Percentiles rank a stretch among this genome's conserved stretches.
phyloP scores from a whole-genome alignment of 768 basidiomycete genomes.

The Lactarius sanguifluus region DNA sequence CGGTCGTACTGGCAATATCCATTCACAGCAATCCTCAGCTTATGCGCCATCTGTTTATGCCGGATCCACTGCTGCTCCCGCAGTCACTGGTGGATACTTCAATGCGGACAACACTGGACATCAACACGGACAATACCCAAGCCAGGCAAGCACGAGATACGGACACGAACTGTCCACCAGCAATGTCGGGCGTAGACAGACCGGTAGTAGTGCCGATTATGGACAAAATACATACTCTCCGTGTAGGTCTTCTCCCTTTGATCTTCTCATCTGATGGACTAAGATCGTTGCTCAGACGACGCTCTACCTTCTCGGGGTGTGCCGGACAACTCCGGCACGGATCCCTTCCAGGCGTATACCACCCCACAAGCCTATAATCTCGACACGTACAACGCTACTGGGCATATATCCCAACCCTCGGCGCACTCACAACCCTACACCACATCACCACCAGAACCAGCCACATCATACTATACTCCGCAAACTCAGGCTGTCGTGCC shows the following conservation, averaged over 20 bases:
- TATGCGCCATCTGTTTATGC: conserved; percentile 43
- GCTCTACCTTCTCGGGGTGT: conserved; percentile 50
- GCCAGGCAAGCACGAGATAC: conserved; percentile 30
- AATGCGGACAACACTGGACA: conserved; percentile 28
- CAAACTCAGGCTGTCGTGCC: conserved; percentile 6
- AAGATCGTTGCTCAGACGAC: conserved; percentile 46
- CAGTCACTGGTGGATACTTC: conserved; percentile 10
- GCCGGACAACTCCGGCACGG: conserved; percentile 42
- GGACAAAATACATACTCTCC: conserved; percentile 59
- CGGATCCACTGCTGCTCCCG: conserved; percentile 28
- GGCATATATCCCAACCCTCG: conserved; percentile 27
- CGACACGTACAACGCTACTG: conserved; percentile 44
- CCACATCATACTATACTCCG: conserved; percentile 20
- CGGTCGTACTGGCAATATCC: conserved; percentile 37
- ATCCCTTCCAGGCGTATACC: conserved; percentile 45
- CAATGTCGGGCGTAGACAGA: conserved; percentile 33
- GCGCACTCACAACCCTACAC: conserved; percentile 19
- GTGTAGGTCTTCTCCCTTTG: conserved; percentile 32
- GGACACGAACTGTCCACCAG: conserved; percentile 26
- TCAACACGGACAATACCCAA: conserved; percentile 37
- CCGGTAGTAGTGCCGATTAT: conserved; percentile 39
- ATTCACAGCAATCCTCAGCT: conserved; percentile 42
- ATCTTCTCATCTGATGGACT: background rate
- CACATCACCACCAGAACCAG: conserved; percentile 20
- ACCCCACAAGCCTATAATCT: conserved; percentile 38